Conservation (phyloP, 106 monocot genomes). For the Dendrobium huoshanense region DNA sequence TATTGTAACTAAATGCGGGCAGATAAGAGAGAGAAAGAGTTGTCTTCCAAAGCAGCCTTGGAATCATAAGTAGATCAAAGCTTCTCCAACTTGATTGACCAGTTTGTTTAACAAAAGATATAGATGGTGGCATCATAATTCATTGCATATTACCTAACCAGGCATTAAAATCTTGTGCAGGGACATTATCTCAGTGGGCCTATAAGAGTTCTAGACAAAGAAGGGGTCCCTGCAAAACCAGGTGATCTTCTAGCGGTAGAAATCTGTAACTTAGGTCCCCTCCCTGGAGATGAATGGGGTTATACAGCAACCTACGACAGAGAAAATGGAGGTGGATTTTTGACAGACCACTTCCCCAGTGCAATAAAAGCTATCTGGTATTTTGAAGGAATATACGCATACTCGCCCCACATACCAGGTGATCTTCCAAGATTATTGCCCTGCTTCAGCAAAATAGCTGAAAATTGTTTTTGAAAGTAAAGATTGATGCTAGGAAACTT, state of each 20-base stretch:
- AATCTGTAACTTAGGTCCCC: constrained; percentile 81
- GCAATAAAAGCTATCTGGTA: constrained; percentile 96
- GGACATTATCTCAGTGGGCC: constrained; percentile 82
- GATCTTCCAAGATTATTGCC: background rate
- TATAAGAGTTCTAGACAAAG: constrained; percentile 44
- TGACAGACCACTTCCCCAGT: constrained; percentile 81
- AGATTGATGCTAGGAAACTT: background rate
- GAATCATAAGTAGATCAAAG: background rate
- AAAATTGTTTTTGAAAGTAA: background rate
- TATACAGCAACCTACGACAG: constrained; percentile 79
- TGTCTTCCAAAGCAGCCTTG: background rate
- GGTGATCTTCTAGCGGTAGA: constrained; percentile 83
- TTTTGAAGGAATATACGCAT: constrained; percentile 89
- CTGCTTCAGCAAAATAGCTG: background rate
- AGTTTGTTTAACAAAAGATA: too few relatives aligned
- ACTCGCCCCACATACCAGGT: constrained; percentile 86
- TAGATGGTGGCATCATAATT: too few relatives aligned
- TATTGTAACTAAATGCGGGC: too few relatives aligned
- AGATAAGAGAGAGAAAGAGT: too few relatives aligned
- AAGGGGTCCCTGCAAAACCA: constrained; percentile 63
- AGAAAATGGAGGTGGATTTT: constrained; percentile 89
- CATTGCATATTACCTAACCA: background rate
- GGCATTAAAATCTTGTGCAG: constrained; percentile 25
- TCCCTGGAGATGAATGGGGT: constrained; percentile 90
- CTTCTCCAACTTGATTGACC: background rate